Evolutionary conservation across 257 asterid species (phyloP), one percentile per base, ranked within the genome.

Genomic region (Penstemon davidsonii): DNA sequence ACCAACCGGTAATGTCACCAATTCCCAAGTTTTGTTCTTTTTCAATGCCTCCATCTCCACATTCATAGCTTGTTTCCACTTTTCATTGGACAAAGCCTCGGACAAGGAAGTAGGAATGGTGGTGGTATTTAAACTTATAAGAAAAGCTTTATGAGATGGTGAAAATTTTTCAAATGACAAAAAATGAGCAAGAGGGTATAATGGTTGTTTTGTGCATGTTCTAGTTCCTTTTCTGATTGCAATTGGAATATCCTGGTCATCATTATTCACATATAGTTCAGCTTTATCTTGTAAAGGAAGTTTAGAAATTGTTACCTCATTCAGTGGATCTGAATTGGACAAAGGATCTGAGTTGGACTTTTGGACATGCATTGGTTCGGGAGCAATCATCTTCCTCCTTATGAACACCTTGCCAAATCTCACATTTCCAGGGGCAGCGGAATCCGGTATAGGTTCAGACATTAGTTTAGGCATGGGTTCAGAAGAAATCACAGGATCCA

Each of bases 191-290:
- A 64, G 37, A 5, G 58, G 58, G 6, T 33, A 64, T 36, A 49
- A 50, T 10, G 69, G 69, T 33, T n/a, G 37, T 2, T 52, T 53
- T 1, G 18, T 53, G 2, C 52, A 52, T 13, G 7, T 13, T 39
- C 52, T 66, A 18, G 61, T 66, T 8, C 61, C 52, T 52, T 66
- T 66, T 18, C 50, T 64, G 11, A 50, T 6, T 6, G 45, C 58
- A 64, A 64, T 6, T 3, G 47, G 69, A 25, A 49, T 46, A 7
- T 64, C 59, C 1, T 25, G 58, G 38, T 65, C 60, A 38, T 51
- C 12, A 8, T 49, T 6, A 1, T 13, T 36, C 7, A 6, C 51
- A 6, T 7, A 4, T 8, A 12, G 7, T 49, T 51, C 40, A 64
- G 6, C 5, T 51, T 50, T 39, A 51, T 0, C 33, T 2, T 64